Conservation (phyloP, 2,329 filamentous ascomycete species). For the Hirsutella minnesotensis region DNA sequence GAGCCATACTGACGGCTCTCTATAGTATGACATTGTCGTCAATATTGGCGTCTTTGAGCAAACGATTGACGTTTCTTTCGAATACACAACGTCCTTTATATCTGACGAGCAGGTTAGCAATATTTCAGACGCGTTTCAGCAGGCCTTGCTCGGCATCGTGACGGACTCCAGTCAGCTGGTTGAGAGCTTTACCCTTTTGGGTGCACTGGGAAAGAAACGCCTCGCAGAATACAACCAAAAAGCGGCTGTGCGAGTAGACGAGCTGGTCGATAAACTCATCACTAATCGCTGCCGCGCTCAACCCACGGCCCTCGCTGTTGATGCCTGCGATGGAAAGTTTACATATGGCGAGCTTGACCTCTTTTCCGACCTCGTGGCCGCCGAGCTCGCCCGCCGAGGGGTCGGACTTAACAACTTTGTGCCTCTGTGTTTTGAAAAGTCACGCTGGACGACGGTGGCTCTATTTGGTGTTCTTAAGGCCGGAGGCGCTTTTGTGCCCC, state of each 20-base stretch:
- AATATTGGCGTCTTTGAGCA: too few species aligned
- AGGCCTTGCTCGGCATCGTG: too few species aligned
- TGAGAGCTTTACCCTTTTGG: too few species aligned
- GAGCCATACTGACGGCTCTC: too few species aligned
- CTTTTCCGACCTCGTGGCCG: neutral
- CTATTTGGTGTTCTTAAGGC: neutral
- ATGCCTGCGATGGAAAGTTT: neutral
- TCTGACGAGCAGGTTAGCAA: too few species aligned
- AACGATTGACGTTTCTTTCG: too few species aligned
- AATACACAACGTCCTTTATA: too few species aligned
- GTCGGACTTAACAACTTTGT: neutral
- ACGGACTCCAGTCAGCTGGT: too few species aligned
- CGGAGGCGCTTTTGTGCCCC: neutral
- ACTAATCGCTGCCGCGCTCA: neutral
- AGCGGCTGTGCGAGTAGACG: neutral
- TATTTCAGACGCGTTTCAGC: too few species aligned
- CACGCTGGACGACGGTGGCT: neutral
- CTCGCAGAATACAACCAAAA: too few species aligned
- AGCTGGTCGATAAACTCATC: neutral
- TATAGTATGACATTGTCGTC: too few species aligned
- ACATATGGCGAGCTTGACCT: neutral
- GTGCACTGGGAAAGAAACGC: too few species aligned
- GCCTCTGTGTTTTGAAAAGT: neutral
- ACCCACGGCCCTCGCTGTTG: neutral
- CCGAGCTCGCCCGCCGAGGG: neutral